Evolutionary conservation across 1,139 yeast genomes (phyloP).

Genomic region (Nakaseomyces glabratus): DNA sequence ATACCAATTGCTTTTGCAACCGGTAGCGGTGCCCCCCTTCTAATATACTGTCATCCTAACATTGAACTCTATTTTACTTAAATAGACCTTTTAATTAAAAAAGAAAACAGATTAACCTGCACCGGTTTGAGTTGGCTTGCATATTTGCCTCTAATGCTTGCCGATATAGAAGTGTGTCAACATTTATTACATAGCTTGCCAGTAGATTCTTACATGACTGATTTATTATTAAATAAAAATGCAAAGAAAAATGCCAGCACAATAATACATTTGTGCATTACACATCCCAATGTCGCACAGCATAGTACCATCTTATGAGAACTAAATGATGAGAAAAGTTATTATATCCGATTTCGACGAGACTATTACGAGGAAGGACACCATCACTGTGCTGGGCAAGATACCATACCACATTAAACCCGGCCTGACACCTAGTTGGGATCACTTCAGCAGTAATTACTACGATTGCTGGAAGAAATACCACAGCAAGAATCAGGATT

Average conservation of each 20-base stretch:
- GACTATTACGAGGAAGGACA: constrained; percentile 27
- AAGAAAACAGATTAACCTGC: constrained; percentile 5
- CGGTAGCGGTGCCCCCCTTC: too few relatives aligned
- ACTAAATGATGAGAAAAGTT: constrained; percentile 12
- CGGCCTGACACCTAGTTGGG: constrained; percentile 20
- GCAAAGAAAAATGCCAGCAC: too few relatives aligned
- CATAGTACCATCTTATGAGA: background rate
- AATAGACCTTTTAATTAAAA: background rate
- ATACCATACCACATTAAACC: constrained; percentile 19
- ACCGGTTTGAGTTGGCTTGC: constrained; percentile 27
- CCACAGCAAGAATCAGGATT: constrained; percentile 3
- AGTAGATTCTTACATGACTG: background rate
- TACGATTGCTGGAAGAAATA: constrained; percentile 13
- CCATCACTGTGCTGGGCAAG: constrained; percentile 20
- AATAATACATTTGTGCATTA: too few relatives aligned
- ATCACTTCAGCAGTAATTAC: constrained; percentile 21
- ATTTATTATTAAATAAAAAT: constrained; percentile 1
- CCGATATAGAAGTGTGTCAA: constrained; percentile 28
- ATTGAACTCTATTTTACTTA: background rate
- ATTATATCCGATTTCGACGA: constrained; percentile 30
- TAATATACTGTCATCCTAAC: too few relatives aligned
- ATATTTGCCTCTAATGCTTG: constrained; percentile 13
- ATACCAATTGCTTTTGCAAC: too few relatives aligned
- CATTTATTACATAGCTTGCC: constrained; percentile 12
- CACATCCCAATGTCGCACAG: too few relatives aligned